Evolutionary conservation across 805 yeast genomes (phyloP), one percentile per base, ranked within the genome.

Genomic region (Candida gorgasii): DNA sequence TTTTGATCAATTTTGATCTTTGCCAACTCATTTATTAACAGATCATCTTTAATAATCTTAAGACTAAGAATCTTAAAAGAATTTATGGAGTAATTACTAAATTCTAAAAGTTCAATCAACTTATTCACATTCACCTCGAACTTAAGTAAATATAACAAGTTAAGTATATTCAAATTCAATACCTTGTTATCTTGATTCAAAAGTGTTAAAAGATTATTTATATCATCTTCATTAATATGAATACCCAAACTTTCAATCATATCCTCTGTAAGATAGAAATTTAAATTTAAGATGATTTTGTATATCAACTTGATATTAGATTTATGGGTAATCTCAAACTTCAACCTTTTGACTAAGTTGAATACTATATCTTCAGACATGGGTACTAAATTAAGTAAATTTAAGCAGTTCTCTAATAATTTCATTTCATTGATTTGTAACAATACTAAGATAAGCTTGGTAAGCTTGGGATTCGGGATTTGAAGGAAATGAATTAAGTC

Each of bases 1-100:
- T 44, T 49, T 11, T 38, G 17, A 27, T 49, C 53, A 27, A 49
- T 44, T 30, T 46, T 49, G 24, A 46, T 39, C 29, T 49, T 49
- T 8, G 36, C 19, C 23, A 49, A 40, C 13, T 46, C 47, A 7
- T 27, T 17, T 2, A 44, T 38, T 15, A 49, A 26, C 16, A 23
- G 24, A 4, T 39, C 44, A 33, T 43, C 38, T 32, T 43, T 42
- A 9, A 40, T 33, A 9, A 49, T 34, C 39, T 42, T 41, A 14
- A 35, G 33, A 13, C 46, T 39, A 12, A 49, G 19, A 26, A 46
- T 49, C 18, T 44, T 44, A 33, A 46, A 44, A 5, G 53, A 45
- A 28, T 49, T 49, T 17, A 46, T 40, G 1, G 47, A 41, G 30
- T 46, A 45, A 8, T 43, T 47, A 29, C 39, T 39, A 24, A 36